Base-by-base conservation (phyloP, 805 yeast species). In the Yarrowia alimentaria region DNA sequence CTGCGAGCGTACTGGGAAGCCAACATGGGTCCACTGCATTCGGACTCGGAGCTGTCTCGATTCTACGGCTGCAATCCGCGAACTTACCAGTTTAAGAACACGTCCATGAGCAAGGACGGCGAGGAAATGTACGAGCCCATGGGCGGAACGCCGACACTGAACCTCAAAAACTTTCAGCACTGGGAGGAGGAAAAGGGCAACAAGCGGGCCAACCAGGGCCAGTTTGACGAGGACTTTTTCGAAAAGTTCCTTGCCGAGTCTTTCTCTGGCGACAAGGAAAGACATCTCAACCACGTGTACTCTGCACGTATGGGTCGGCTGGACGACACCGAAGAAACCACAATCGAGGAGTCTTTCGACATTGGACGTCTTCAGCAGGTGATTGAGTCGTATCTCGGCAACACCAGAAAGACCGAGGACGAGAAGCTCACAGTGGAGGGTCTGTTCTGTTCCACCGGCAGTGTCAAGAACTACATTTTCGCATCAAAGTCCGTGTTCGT, bases 161-260 rank as follows among this genome's bases (percentile, higher is more conserved):
- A 40, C 12, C 25, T 40, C 14, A 26, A 28, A 6, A 40, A 40
- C 19, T 40, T 40, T 18, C 33, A 26, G 33, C 19, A 32, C 7
- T 40, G 47, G 47, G 47, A 40, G 12, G 47, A 40, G 33, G 47
- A 40, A 14, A 40, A 40, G 47, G 47, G 47, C 17, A n/a, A n/a
- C n/a, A 26, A 28, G 11, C 25, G 47, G 5, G 47, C 47, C 17
- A 26, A 40, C 14, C 26, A 32, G 24, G n/a, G n/a, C n/a, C 47
- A 40, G 33, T 40, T 40, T 40, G 47, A 40, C 19, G 47, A 40
- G 26, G 47, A 40, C 25, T 40, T 40, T 28, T 40, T 40, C 26
- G 47, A 40, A 19, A 40, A 40, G 19, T 40, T 40, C 19, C 19
- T 40, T 13, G 25, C 47, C 5, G 47, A 40, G 19, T 40, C 47